Conservation (phyloP, 306 rosid genomes). For the Lablab purpureus region DNA sequence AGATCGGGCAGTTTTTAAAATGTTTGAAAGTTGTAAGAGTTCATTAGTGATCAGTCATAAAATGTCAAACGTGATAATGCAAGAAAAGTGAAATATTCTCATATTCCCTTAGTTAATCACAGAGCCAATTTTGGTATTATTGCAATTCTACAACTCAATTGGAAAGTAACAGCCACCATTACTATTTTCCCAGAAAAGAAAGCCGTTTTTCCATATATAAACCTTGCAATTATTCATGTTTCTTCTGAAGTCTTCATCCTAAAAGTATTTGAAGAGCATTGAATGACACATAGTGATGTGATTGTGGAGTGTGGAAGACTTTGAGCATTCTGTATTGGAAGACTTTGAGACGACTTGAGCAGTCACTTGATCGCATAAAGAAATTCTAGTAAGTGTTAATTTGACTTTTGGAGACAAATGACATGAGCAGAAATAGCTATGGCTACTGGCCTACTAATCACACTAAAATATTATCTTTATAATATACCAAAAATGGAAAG, state of each 20-base stretch:
- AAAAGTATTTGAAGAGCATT: slow-evolving; percentile 31
- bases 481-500: slow-evolving; percentile 7
- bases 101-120: neutral
- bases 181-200: neutral
- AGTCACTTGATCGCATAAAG: slow-evolving; percentile 19
- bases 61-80: slow-evolving; percentile 16
- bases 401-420: slow-evolving; percentile 44
- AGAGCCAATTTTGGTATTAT: slow-evolving; percentile 1
- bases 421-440: slow-evolving; percentile 12
- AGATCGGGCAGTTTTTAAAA: neutral
- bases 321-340: slow-evolving; percentile 33
- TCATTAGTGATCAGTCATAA: slow-evolving; percentile 1
- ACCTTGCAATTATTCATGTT: neutral
- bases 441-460: slow-evolving; percentile 12
- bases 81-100: slow-evolving; percentile 19
- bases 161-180: neutral
- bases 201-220: neutral
- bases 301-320: slow-evolving; percentile 26
- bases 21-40: neutral
- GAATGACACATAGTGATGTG: slow-evolving; percentile 32
- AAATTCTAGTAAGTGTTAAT: slow-evolving; percentile 41
- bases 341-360: slow-evolving; percentile 34
- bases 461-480: slow-evolving; percentile 18
- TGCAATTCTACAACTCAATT: neutral
- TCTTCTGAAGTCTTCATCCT: neutral